Conservation (phyloP, 2,329 filamentous ascomycete genomes). For the Geosmithia flava region DNA sequence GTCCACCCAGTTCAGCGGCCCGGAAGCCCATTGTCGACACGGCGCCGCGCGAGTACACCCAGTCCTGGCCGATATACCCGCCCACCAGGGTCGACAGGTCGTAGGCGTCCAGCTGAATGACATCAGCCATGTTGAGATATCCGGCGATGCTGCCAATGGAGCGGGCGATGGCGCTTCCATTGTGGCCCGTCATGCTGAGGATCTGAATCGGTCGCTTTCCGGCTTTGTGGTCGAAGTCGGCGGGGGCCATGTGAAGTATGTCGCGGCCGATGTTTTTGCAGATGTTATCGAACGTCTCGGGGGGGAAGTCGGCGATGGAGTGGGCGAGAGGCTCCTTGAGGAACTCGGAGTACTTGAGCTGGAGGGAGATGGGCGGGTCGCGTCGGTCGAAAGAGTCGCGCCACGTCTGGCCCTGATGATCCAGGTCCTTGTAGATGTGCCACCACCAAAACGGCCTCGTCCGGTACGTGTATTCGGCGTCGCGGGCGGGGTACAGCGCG, state of each 20-base stretch:
- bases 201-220: slow-evolving; percentile 24
- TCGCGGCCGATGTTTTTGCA: slow-evolving; percentile 15
- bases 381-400: slow-evolving; percentile 15
- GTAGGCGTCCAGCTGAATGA: slow-evolving; percentile 56
- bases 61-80: slow-evolving; percentile 55
- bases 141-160: slow-evolving; percentile 52
- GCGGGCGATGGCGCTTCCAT: slow-evolving; percentile 22
- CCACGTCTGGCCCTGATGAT: slow-evolving; percentile 13
- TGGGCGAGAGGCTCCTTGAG: slow-evolving; percentile 20
- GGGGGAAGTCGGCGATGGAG: slow-evolving; percentile 19
- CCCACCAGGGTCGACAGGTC: slow-evolving; percentile 59
- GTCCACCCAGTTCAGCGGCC: slow-evolving; percentile 41
- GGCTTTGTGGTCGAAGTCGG: slow-evolving; percentile 16
- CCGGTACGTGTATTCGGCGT: slow-evolving; percentile 19
- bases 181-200: slow-evolving; percentile 23
- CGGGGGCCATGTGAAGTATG: slow-evolving; percentile 12
- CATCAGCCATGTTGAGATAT: slow-evolving; percentile 46
- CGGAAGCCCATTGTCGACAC: slow-evolving; percentile 44
- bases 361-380: slow-evolving; percentile 12
- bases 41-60: slow-evolving; percentile 30
- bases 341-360: slow-evolving; percentile 15
- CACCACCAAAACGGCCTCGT: slow-evolving; percentile 27
- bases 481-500: slow-evolving; percentile 18
- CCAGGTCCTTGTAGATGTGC: slow-evolving; percentile 22
- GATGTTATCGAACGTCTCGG: slow-evolving; percentile 18